Evolutionary conservation across 1,139 yeast species (phyloP).

Genomic region (Arxiozyma telluris): DNA sequence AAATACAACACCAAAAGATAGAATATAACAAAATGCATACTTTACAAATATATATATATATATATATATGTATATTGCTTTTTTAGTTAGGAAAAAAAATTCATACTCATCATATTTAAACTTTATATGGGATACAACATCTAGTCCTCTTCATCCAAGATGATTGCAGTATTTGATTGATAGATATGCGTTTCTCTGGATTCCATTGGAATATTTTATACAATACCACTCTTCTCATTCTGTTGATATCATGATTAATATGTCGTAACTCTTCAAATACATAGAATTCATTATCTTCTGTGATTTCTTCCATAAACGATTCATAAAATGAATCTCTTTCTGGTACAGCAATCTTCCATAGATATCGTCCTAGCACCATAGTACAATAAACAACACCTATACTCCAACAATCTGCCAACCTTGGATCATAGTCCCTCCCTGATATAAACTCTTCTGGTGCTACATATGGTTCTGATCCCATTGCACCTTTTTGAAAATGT

Average conservation of each 20-base stretch:
- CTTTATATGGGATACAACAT: conserved; percentile 35
- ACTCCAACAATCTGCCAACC: conserved; percentile 63
- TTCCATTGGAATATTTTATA: conserved; percentile 53
- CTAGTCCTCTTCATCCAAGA: conserved; percentile 47
- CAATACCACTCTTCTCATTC: conserved; percentile 40
- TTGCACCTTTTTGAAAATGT: conserved; percentile 47
- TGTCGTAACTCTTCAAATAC: conserved; percentile 31
- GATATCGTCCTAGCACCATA: conserved; percentile 43
- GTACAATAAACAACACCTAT: conserved; percentile 51
- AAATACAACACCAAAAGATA: too few relatives aligned
- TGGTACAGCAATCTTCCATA: conserved; percentile 42
- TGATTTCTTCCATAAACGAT: conserved; percentile 30
- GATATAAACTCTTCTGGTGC: conserved; percentile 57
- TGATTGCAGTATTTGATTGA: conserved; percentile 37
- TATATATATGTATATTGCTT: too few relatives aligned
- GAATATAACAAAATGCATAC: neutral
- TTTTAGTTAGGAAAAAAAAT: too few relatives aligned
- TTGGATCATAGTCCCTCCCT: conserved; percentile 44
- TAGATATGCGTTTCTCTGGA: conserved; percentile 40
- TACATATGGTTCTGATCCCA: conserved; percentile 71
- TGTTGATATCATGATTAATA: conserved; percentile 32
- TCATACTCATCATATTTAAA: neutral
- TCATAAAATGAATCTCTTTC: conserved; percentile 25
- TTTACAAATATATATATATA: neutral
- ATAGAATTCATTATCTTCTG: conserved; percentile 28